Base-by-base conservation (phyloP, 495 filamentous ascomycete genomes). In the Amorphotheca resinae region DNA sequence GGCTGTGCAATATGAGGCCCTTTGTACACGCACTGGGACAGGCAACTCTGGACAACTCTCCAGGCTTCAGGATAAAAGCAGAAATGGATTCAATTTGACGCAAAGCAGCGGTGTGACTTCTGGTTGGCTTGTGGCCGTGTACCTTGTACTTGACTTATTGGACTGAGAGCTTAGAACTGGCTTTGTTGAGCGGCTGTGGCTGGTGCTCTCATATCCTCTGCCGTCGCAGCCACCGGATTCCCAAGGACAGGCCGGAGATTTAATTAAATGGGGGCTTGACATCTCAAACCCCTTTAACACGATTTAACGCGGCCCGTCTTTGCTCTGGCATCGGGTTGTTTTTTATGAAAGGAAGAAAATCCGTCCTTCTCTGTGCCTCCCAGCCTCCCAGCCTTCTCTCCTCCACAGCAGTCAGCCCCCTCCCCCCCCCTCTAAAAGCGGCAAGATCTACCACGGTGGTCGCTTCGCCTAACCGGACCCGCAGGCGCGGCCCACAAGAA, bases 391-490 rank as follows among this genome's bases (percentile, higher is more conserved):
- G 9, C 18, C 17, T 11, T 7, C 18, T 38, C 9, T 2, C 3
- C 18, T 22, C n/a, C n/a, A 38, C 33, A 35, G 16, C 9, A 3
- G 9, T 8, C 9, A n/a, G 12, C 33, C 33, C 18, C 42, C 33
- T 33, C 38, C 35, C 44, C 9, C 22, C 46, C 22, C 34, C 12
- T 40, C 32, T 41, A 54, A 59, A 46, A 56, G 54, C 61, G 37
- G 53, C 48, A 58, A 54, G 44, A 50, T 17, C 22, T 51, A 18
- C 30, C 33, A 41, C n/a, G 22, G 23, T 33, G 25, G 41, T 49
- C 46, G 46, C 43, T 44, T 46, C 46, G 42, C 42, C 51, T 41
- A 28, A 41, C 51, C 21, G n/a, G n/a, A n/a, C n/a, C n/a, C n/a
- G 46, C 33, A 49, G 38, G 44, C 46, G 46, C 46, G 43, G 36